These are phyloP conservation scores for Blastomyces emzantsi DNA, from an alignment of 2,329 filamentous ascomycete genomes.

Conservation along the genomic window DNA sequence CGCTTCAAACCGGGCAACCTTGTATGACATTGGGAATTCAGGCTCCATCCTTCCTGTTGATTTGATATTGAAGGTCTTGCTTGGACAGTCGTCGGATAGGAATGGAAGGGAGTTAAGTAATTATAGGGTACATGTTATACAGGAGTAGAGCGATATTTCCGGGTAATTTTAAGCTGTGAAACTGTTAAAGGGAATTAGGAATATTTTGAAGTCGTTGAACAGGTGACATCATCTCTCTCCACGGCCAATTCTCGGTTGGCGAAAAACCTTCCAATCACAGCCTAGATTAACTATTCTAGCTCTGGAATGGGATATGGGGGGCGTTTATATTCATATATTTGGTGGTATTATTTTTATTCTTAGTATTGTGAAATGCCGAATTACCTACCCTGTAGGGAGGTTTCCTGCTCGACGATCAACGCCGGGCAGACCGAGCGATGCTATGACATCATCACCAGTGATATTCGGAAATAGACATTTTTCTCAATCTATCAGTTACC, in stretches of 20 bases:
- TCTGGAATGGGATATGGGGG: not conserved
- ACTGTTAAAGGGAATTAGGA: not conserved
- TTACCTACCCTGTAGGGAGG: not conserved
- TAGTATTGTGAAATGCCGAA: not conserved
- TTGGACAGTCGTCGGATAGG: not conserved
- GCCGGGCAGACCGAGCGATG: no score
- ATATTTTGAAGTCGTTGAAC: not conserved
- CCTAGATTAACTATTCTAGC: not conserved
- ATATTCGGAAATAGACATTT: no score
- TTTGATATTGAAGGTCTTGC: not conserved
- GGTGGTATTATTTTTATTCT: no score
- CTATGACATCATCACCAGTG: no score
- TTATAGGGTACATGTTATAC: not conserved
- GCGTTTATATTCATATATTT: not conserved
- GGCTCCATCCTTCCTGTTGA: constrained; percentile 5
- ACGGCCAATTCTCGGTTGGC: not conserved
- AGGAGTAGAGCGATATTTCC: not conserved
- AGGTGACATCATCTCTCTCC: constrained; percentile 1
- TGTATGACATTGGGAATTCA: constrained; percentile 54
- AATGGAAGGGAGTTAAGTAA: not conserved
- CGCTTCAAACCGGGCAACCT: constrained; percentile 53
- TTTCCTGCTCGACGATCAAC: not conserved
- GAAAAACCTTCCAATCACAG: not conserved
- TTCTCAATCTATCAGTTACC: no score
- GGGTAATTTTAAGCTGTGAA: not conserved